These are phyloP conservation scores for Yamadazyma oceani DNA, from an alignment of 1,139 yeast genomes.

Conservation along the genomic window DNA sequence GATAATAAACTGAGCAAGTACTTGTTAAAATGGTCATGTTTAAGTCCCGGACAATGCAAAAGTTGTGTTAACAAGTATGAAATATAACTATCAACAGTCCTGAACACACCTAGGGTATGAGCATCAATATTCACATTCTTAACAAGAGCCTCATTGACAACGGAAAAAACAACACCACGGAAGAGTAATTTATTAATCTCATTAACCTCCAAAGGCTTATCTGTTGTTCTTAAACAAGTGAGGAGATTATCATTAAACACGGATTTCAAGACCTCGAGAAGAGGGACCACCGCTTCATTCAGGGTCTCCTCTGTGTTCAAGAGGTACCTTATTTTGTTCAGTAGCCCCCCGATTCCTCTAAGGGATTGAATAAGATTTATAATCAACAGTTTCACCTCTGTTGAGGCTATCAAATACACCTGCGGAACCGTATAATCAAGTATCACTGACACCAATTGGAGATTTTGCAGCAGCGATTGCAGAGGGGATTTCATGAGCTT, in stretches of 20 bases:
- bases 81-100: constrained; percentile 22
- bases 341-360: constrained; percentile 11
- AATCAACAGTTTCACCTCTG: neutral
- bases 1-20: constrained; percentile 27
- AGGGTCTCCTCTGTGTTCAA: constrained; percentile 13
- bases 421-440: constrained; percentile 35
- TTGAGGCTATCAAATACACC: constrained; percentile 5
- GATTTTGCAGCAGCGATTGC: constrained; percentile 7
- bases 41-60: constrained; percentile 7
- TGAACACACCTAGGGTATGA: constrained; percentile 13
- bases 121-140: constrained; percentile 13
- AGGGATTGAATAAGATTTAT: constrained; percentile 7
- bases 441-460: constrained; percentile 23
- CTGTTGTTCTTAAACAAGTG: constrained; percentile 9
- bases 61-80: constrained; percentile 22
- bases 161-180: constrained; percentile 29
- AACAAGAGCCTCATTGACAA: constrained; percentile 23
- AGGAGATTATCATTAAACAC: constrained; percentile 23
- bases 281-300: constrained; percentile 7
- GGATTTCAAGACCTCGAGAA: constrained; percentile 13
- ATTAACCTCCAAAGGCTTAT: constrained; percentile 18
- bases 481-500: neutral
- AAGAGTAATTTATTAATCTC: constrained; percentile 41
- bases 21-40: constrained; percentile 15
- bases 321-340: constrained; percentile 5